Base-by-base conservation (phyloP, 345 rosid species). In the Combretum micranthum region DNA sequence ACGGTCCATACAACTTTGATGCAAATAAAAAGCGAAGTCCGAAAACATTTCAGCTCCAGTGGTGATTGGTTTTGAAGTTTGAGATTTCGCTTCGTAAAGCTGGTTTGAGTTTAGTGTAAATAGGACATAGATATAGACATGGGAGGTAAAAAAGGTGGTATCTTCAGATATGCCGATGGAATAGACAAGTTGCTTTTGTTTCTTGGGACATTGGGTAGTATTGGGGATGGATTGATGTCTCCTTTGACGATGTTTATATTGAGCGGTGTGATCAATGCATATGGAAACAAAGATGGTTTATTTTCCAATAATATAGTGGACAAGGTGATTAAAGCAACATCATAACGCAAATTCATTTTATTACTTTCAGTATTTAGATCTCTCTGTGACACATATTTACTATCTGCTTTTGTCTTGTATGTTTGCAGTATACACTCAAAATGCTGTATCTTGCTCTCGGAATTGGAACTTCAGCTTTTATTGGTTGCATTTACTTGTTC, bases 221-320 rank as follows among this genome's bases (percentile, higher is more conserved):
- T 81, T 12, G 87, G 82, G 66, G 83, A 81, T 69, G 83, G 82
- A 48, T 57, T 69, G 64, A 71, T 76, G 79, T 61, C 76, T 9
- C 81, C 82, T 12, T 50, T 76, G 53, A 76, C 65, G 7, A 81
- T 78, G 83, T 64, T 56, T 12, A 70, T 66, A 22, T 74, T 78
- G 2, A 73, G 82, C 43, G 60, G 54, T 8, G 69, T 73, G 14
- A 65, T 81, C 49, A 62, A 78, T 42, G 69, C 74, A 21, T 76
- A 60, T 49, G 83, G 77, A 50, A 53, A 50, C 19, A 61, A 73
- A 48, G 66, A 47, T 51, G 14, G 49, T 19, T 16, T 55, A 16
- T 62, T 72, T 60, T 56, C 78, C 23, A 55, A 26, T 26, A 54
- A 61, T 21, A 57, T 50, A 7, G 86, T 69, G 26, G 64, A 81